phyloP scores from a whole-genome alignment of 192 early-diverging fungal genomes.

The Entophlyctis luteolus region DNA sequence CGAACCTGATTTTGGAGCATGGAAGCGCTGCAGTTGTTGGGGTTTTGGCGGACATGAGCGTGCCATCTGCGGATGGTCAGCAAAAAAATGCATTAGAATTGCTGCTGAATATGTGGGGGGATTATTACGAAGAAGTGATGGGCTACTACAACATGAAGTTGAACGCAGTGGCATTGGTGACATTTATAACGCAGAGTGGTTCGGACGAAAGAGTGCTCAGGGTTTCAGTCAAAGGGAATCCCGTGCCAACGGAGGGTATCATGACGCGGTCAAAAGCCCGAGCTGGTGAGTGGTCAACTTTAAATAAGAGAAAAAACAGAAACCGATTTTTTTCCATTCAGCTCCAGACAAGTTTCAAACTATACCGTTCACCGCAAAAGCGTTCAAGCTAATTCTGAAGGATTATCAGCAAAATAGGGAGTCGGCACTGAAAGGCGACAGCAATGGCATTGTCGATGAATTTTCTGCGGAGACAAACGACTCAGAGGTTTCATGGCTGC shows the following conservation, averaged over 20 bases:
- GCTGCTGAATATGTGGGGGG: slow-evolving; percentile 75
- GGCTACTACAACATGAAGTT: slow-evolving; percentile 82
- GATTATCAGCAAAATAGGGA: slow-evolving; percentile 72
- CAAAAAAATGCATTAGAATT: slow-evolving; percentile 64
- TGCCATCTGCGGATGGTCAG: slow-evolving; percentile 42
- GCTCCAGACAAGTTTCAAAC: slow-evolving; percentile 75
- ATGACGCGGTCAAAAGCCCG: slow-evolving; percentile 53
- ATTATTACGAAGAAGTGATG: slow-evolving; percentile 74
- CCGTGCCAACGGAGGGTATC: slow-evolving; percentile 56
- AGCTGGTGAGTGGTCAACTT: slow-evolving; percentile 32
- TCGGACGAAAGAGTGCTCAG: slow-evolving; percentile 61
- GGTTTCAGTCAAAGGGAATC: slow-evolving; percentile 77
- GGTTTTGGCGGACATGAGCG: slow-evolving; percentile 60
- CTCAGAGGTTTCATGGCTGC: slow-evolving; percentile 23
- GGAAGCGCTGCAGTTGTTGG: slow-evolving; percentile 60
- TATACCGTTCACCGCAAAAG: slow-evolving; percentile 78
- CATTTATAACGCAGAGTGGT: slow-evolving; percentile 56
- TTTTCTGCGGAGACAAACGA: slow-evolving; percentile 41
- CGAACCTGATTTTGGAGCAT: slow-evolving; percentile 75
- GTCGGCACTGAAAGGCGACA: slow-evolving; percentile 55
- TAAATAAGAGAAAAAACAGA: not conserved
- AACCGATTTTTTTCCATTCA: slow-evolving; percentile 22
- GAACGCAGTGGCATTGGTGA: slow-evolving; percentile 73
- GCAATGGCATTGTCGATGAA: slow-evolving; percentile 53
- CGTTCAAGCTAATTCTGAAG: slow-evolving; percentile 76